Evolutionary conservation across 2,329 filamentous ascomycete genomes (phyloP), one percentile per base, ranked within the genome.

Genomic region (Penicillium fuscoglaucum): DNA sequence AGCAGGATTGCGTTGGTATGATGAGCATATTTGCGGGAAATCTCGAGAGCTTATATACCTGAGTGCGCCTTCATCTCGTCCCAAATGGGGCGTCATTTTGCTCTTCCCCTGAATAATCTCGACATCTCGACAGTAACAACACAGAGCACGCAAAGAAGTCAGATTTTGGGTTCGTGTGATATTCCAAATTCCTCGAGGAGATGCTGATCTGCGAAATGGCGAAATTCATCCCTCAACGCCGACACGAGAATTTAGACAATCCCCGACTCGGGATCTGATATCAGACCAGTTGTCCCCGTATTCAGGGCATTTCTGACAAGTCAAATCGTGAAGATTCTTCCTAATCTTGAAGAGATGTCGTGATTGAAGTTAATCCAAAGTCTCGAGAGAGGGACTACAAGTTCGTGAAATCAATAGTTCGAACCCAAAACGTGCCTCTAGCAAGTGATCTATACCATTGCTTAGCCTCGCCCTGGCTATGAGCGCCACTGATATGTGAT

Each of bases 21-120:
- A 46, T 63, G 62, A 65, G 63, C 50, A 56, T 9, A 59, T 64
- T 62, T 64, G 61, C 58, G 61, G 49, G 61, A 61, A 55, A 54
- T 64, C 19, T 24, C 8, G 15, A 17, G n/a, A 31, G 29, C 47
- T 64, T 65, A 64, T 59, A 64, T 64, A 62, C 21, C 19, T 33
- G 40, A 48, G 17, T 51, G 4, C 37, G 12, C 35, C 31, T 45
- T 43, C 35, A 47, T 47, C 24, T 24, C 40, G n/a, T 15, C 24
- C 19, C 12, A 15, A 37, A 49, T 24, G 24, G 51, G 19, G 9
- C 15, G 5, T 28, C 41, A 2, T 43, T 31, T 45, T 40, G 31
- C 29, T 24, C 21, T 35, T 40, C 31, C 19, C 39, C 43, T 52
- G 13, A 26, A 41, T 8, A 17, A 46, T 54, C 33, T 48, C 26